These are phyloP conservation scores for Rosa persica DNA, from an alignment of 306 rosid genomes.

Conservation along the genomic window DNA sequence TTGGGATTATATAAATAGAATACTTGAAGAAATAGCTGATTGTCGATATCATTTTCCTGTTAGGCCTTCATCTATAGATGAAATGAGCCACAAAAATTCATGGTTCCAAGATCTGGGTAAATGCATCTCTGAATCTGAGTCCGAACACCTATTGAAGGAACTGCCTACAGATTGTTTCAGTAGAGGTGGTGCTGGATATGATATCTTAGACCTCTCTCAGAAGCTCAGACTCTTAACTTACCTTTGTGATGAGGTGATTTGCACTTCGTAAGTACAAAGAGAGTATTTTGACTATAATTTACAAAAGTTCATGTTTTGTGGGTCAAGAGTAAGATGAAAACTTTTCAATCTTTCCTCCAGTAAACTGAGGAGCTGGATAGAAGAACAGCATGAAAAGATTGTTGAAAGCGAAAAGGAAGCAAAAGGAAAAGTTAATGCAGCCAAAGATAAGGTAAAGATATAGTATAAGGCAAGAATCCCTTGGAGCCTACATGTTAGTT, in stretches of 20 bases:
- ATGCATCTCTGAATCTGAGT: constrained; percentile 35
- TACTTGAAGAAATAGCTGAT: constrained; percentile 1
- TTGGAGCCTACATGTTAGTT: not conserved
- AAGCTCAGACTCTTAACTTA: constrained; percentile 44
- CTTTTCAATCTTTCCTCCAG: constrained; percentile 27
- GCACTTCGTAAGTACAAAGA: constrained; percentile 44
- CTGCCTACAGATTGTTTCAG: constrained; percentile 33
- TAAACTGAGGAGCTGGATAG: constrained; percentile 50
- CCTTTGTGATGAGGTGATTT: constrained; percentile 53
- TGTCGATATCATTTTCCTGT: constrained; percentile 7
- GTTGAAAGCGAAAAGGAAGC: constrained; percentile 32
- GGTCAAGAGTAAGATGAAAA: constrained; percentile 1
- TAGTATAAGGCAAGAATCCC: not conserved
- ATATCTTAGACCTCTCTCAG: constrained; percentile 37
- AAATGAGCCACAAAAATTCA: constrained; percentile 24
- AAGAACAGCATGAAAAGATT: constrained; percentile 33
- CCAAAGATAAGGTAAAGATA: constrained; percentile 43
- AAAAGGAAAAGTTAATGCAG: constrained; percentile 38
- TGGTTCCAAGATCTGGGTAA: constrained; percentile 49
- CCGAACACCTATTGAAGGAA: constrained; percentile 30
- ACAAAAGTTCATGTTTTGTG: not conserved
- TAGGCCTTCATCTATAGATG: constrained; percentile 26
- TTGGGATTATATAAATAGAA: not conserved
- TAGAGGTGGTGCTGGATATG: constrained; percentile 31
- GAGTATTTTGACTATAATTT: not conserved